A percentile compares a stretch with the other conserved stretches of the same genome.
These are phyloP conservation scores for Amylocarpus encephaloides DNA, from an alignment of 2,329 filamentous ascomycete species.

Conservation along the genomic window DNA sequence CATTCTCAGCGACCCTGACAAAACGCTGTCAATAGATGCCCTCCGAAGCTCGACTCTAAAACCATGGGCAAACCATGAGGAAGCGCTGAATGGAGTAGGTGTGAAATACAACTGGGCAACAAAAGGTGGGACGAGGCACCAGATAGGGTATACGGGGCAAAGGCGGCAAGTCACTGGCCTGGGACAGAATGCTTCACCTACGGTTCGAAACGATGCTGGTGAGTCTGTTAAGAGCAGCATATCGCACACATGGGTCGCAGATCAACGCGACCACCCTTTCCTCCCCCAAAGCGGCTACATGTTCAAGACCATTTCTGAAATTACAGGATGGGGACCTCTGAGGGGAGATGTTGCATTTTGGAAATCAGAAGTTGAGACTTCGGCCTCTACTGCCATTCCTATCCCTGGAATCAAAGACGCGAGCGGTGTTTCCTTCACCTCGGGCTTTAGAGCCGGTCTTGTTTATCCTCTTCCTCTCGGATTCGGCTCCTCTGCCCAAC, in stretches of 20 bases:
- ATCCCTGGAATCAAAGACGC: slow-evolving; percentile 62
- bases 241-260: slow-evolving; percentile 72
- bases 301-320: slow-evolving; percentile 67
- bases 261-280: slow-evolving; percentile 77
- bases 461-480: slow-evolving; percentile 74
- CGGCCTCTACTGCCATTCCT: slow-evolving; percentile 66
- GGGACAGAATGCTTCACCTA: slow-evolving; percentile 67
- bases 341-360: slow-evolving; percentile 89
- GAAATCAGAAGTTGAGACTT: slow-evolving; percentile 82
- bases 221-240: slow-evolving; percentile 87
- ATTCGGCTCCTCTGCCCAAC: slow-evolving; percentile 45
- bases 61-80: slow-evolving; percentile 89
- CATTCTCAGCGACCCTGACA: slow-evolving; percentile 75
- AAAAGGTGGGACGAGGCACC: slow-evolving; percentile 59
- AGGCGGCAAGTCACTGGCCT: slow-evolving; percentile 89
- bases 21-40: slow-evolving; percentile 71
- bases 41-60: slow-evolving; percentile 82
- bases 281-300: slow-evolving; percentile 79
- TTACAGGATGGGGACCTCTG: slow-evolving; percentile 82
- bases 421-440: slow-evolving; percentile 76
- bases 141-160: slow-evolving; percentile 70
- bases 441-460: slow-evolving; percentile 72
- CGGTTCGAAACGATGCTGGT: slow-evolving; percentile 76
- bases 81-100: slow-evolving; percentile 72
- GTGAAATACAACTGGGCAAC: slow-evolving; percentile 71